These are phyloP conservation scores for Zostera marina DNA, from an alignment of 116 monocot genomes.

Conservation along the genomic window DNA sequence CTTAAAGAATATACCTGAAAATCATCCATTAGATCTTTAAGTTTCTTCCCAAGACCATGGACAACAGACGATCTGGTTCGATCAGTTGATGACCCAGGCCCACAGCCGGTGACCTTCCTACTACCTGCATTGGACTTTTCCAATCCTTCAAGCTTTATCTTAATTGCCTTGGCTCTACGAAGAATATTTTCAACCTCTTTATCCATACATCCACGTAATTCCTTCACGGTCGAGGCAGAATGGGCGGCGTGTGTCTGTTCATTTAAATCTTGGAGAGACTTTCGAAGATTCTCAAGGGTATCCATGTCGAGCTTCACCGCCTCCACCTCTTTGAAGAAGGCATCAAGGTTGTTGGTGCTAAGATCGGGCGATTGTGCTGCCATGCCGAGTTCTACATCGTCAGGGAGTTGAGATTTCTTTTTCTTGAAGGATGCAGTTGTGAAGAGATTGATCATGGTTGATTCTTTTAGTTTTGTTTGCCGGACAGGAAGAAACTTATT, in stretches of 20 bases:
- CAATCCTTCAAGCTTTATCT: constrained; percentile 60
- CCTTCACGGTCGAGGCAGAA: constrained; percentile 40
- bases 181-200: constrained; percentile 48
- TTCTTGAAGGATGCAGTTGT: background rate
- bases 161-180: constrained; percentile 45
- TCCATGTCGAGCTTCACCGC: constrained; percentile 49
- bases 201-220: constrained; percentile 58
- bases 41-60: constrained; percentile 57
- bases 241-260: constrained; percentile 63
- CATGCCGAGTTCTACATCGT: background rate
- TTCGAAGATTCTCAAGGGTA: constrained; percentile 36
- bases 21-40: constrained; percentile 74
- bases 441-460: background rate
- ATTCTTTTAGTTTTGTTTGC: background rate
- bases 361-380: constrained; percentile 2
- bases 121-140: constrained; percentile 48
- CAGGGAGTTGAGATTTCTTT: background rate
- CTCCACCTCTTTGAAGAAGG: constrained; percentile 3
- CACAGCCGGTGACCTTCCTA: constrained; percentile 63
- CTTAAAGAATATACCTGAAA: constrained; percentile 27
- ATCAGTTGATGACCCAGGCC: constrained; percentile 55
- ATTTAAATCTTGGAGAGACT: constrained; percentile 40
- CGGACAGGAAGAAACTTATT: background rate
- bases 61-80: constrained; percentile 69
- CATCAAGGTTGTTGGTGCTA: background rate